These are phyloP conservation scores for Protomyces lactucae-debilis DNA, from an alignment of 1,139 yeast genomes.

Conservation along the genomic window DNA sequence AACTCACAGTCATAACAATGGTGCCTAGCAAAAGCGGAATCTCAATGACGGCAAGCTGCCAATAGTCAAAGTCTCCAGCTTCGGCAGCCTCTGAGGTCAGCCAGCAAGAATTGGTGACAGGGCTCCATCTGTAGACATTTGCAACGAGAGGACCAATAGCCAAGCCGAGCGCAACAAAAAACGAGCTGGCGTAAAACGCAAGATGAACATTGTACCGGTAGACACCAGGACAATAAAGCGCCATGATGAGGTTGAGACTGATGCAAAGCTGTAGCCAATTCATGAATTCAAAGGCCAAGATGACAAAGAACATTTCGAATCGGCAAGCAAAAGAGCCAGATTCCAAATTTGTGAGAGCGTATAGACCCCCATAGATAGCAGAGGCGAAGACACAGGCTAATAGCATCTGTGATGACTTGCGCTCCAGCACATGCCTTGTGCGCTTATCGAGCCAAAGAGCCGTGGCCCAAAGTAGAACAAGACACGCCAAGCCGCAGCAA, in stretches of 20 bases:
- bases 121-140: constrained; percentile 5
- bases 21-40: constrained; percentile 16
- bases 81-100: constrained; percentile 1
- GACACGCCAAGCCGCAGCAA: not conserved
- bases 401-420: not conserved
- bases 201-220: not conserved
- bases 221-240: constrained; percentile 4
- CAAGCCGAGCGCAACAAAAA: not conserved
- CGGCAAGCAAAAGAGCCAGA: constrained; percentile 3
- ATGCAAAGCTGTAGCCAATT: constrained; percentile 24
- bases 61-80: not conserved
- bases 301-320: constrained; percentile 11
- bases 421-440: not conserved
- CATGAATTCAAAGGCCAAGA: constrained; percentile 4
- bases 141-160: constrained; percentile 7
- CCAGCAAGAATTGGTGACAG: constrained; percentile 15
- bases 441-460: not conserved
- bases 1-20: constrained; percentile 11
- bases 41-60: constrained; percentile 20
- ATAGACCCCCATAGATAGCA: not conserved
- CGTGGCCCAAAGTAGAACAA: not conserved
- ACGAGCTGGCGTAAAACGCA: constrained; percentile 4
- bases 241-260: constrained; percentile 17
- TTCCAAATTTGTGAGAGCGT: not conserved
- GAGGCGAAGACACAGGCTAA: not conserved